These are phyloP conservation scores for Leccinum pachyderme DNA, from an alignment of 1,284 basidiomycete species.

Conservation along the genomic window DNA sequence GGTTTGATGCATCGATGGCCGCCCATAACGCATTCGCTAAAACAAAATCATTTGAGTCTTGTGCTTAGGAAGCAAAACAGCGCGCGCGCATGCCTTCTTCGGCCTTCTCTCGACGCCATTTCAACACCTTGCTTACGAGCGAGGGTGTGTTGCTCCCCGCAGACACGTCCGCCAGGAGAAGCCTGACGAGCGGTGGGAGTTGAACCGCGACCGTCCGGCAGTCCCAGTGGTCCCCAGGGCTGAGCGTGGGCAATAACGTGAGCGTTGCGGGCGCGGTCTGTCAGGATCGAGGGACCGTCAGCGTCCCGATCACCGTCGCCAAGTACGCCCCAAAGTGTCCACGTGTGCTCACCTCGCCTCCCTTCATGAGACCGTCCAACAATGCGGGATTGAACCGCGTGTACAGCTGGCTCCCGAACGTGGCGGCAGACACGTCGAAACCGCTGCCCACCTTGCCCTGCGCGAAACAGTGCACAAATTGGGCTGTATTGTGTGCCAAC, in stretches of 20 bases:
- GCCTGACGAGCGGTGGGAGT: constrained; percentile 76
- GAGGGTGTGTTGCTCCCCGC: constrained; percentile 93
- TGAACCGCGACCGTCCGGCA: constrained; percentile 65
- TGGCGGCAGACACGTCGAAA: constrained; percentile 93
- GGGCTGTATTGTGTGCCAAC: constrained; percentile 90
- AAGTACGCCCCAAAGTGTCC: not conserved
- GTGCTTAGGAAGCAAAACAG: not conserved
- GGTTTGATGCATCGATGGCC: constrained; percentile 62
- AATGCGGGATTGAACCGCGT: constrained; percentile 82
- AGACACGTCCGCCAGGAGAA: constrained; percentile 91
- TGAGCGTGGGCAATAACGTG: constrained; percentile 43
- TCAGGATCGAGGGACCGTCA: not conserved
- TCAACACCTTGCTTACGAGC: constrained; percentile 83
- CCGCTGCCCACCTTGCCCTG: constrained; percentile 98
- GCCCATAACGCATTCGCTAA: constrained; percentile 70
- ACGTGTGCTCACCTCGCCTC: constrained; percentile 42
- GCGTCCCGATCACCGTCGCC: not conserved
- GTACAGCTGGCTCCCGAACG: constrained; percentile 95
- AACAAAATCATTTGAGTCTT: constrained; percentile 9
- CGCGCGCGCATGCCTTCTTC: constrained; percentile 46
- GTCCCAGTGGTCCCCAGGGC: constrained; percentile 59
- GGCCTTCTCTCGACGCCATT: constrained; percentile 72
- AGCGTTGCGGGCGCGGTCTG: constrained; percentile 16
- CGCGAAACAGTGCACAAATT: constrained; percentile 94
- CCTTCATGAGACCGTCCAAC: constrained; percentile 66